Evolutionary conservation across 495 filamentous ascomycete species (phyloP).

Genomic region (Beverwykella pulmonaria): DNA sequence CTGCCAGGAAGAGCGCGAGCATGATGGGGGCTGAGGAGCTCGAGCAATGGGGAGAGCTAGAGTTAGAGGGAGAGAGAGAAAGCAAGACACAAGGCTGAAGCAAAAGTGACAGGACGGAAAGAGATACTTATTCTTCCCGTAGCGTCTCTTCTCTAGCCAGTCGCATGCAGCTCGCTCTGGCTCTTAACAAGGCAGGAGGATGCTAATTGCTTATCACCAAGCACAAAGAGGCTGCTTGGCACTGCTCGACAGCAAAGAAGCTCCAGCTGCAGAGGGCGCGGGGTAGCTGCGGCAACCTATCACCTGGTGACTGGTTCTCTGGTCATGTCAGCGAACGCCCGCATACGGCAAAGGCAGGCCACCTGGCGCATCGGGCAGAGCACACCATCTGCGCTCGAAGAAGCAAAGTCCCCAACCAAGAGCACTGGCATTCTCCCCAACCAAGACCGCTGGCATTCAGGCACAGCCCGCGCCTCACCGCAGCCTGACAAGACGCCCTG

Average conservation of each 20-base stretch:
- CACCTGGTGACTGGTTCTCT: conserved; percentile 12
- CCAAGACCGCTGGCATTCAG: too few relatives aligned
- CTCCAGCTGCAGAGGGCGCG: conserved; percentile 29
- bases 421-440: conserved; percentile 6
- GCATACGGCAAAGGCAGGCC: not conserved
- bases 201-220: conserved; percentile 26
- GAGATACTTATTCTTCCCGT: conserved; percentile 26
- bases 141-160: not conserved
- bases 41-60: not conserved
- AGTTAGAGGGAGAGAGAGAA: too few relatives aligned
- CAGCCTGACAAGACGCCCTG: too few relatives aligned
- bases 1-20: conserved; percentile 36
- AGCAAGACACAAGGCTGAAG: conserved; percentile 17
- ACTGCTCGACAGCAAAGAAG: conserved; percentile 12
- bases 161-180: conserved; percentile 22
- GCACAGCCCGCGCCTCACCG: too few relatives aligned
- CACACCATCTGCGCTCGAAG: conserved; percentile 5
- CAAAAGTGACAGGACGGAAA: conserved; percentile 7
- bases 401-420: not conserved
- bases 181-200: conserved; percentile 11
- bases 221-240: conserved; percentile 32
- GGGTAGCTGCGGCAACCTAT: conserved; percentile 26
- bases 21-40: conserved; percentile 30
- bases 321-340: not conserved
- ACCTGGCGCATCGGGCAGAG: not conserved